A percentile compares a stretch with the other conserved stretches of the same genome.
Conservation (phyloP, 2,329 filamentous ascomycete genomes). For the Boeremia lycopersici region DNA sequence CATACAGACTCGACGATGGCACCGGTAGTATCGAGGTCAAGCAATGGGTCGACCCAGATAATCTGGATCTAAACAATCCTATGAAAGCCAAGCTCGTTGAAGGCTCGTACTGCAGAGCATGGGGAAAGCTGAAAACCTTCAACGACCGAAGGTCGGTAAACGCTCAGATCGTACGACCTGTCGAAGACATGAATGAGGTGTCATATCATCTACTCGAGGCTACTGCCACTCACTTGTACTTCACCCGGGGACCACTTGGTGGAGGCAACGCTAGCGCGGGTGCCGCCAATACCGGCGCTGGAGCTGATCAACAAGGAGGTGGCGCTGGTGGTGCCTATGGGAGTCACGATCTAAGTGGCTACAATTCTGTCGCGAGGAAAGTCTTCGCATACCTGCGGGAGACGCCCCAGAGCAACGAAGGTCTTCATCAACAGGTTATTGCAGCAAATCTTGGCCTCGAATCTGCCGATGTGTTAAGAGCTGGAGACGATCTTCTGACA, state of each 20-base stretch:
- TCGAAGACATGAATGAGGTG: constrained; percentile 89
- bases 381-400: constrained; percentile 74
- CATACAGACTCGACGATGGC: constrained; percentile 92
- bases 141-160: constrained; percentile 82
- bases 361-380: constrained; percentile 65
- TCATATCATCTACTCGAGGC: constrained; percentile 91
- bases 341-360: constrained; percentile 43
- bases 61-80: constrained; percentile 53
- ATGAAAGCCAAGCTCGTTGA: constrained; percentile 64
- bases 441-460: constrained; percentile 69
- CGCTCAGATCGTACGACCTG: constrained; percentile 78
- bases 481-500: constrained; percentile 79
- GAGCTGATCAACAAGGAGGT: constrained; percentile 26
- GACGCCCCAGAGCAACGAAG: constrained; percentile 76
- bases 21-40: constrained; percentile 92
- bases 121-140: constrained; percentile 82
- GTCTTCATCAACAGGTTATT: constrained; percentile 80
- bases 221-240: constrained; percentile 84
- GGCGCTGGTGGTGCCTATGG: constrained; percentile 41
- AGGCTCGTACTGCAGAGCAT: constrained; percentile 84
- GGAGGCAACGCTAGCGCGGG: constrained; percentile 48
- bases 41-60: constrained; percentile 76
- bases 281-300: constrained; percentile 41
- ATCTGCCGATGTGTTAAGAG: constrained; percentile 72
- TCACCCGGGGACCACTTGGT: constrained; percentile 72